Evolutionary conservation across 768 basidiomycete species (phyloP).

Genomic region (Agrocybe praecox): DNA sequence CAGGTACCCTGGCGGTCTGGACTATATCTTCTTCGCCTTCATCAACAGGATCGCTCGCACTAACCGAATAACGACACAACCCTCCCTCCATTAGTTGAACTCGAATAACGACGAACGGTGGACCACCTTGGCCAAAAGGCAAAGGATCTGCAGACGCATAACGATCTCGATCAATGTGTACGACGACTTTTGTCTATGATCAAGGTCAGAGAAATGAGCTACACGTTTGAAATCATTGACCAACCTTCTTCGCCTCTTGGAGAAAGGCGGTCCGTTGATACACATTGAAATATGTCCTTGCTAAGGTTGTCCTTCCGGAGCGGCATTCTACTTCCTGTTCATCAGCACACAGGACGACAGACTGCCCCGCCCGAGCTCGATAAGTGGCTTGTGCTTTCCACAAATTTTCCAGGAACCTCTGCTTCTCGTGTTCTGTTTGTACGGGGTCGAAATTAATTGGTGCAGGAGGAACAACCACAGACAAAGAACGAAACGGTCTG

Average conservation of each 20-base stretch:
- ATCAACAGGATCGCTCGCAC: slow-evolving; percentile 73
- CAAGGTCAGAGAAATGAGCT: background rate
- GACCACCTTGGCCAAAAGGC: slow-evolving; percentile 67
- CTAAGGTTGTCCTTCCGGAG: slow-evolving; percentile 60
- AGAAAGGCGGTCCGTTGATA: slow-evolving; percentile 83
- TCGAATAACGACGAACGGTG: slow-evolving; percentile 80
- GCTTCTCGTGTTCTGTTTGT: slow-evolving; percentile 68
- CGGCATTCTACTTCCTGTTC: slow-evolving; percentile 78
- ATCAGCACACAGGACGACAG: slow-evolving; percentile 68
- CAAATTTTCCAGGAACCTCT: slow-evolving; percentile 83
- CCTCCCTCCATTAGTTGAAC: slow-evolving; percentile 85
- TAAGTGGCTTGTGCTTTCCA: slow-evolving; percentile 88
- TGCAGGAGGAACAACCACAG: slow-evolving; percentile 76
- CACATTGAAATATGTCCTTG: slow-evolving; percentile 87
- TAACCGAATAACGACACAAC: slow-evolving; percentile 77
- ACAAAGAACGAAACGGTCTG: slow-evolving; percentile 79
- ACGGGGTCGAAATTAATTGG: slow-evolving; percentile 67
- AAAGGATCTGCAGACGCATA: slow-evolving; percentile 75
- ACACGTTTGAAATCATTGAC: slow-evolving; percentile 8
- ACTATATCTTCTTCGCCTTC: slow-evolving; percentile 84
- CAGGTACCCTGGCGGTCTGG: slow-evolving; percentile 72
- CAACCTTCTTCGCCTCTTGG: slow-evolving; percentile 78
- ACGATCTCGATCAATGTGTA: slow-evolving; percentile 86
- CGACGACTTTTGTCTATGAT: slow-evolving; percentile 79
- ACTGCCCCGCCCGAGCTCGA: slow-evolving; percentile 71